Base-by-base conservation (phyloP, 2,329 filamentous ascomycete species). In the Penicillium sclerotigenum region DNA sequence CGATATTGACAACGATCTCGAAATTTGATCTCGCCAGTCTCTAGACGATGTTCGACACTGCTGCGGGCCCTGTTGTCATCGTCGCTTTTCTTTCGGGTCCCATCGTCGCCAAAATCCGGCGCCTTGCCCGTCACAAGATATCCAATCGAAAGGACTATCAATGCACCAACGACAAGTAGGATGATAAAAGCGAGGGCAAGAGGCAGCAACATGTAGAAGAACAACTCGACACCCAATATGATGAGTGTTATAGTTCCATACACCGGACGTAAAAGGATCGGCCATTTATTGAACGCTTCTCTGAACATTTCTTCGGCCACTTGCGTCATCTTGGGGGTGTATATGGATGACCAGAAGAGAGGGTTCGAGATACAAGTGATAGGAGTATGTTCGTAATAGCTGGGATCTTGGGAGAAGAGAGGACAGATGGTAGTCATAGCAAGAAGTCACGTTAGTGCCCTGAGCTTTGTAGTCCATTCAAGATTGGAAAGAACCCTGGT, bases 221-320 rank as follows among this genome's bases (percentile, higher is more conserved):
- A 1, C 0, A 28, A n/a, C 9, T 26, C 18, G 9, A 1, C 3
- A 13, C 5, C 9, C 22, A 0, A 4, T 11, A n/a, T 28, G 16
- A 42, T 2, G 4, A 42, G 0, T 0, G 0, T 4, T 2, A 11
- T 3, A 9, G 41, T 43, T 18, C 3, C 26, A 14, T 2, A 2
- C 2, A 29, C 1, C 9, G 41, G 26, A 20, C 26, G n/a, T 4
- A 29, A n/a, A 29, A 29, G 41, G 5, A 29, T 13, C 1, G 11
- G 41, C 5, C 2, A 29, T 18, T 43, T 26, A 1, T 2, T 5
- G 26, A 29, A 43, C 2, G 0, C 11, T 10, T 4, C 10, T 18
- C 41, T n/a, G 41, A 29, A 43, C 1, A 43, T 1, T 5, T 20
- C 26, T 1, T 9, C n/a, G 0, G 1, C 10, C 0, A n/a, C 1